Percentiles rank a stretch among this genome's conserved stretches.
phyloP scores from a whole-genome alignment of 148 eudicot species.

The Cornus florida region DNA sequence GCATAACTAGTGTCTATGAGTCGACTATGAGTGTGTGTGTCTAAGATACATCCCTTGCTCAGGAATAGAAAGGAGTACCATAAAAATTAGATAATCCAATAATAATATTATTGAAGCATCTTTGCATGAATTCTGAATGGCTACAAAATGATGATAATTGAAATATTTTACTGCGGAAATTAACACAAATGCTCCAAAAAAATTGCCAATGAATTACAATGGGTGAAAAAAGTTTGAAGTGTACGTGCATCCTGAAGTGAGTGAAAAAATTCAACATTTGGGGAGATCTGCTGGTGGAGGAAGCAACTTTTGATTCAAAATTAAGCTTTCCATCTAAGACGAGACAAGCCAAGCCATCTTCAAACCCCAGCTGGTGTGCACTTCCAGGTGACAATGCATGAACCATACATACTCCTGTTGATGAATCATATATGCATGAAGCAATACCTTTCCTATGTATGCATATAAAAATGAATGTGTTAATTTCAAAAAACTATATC shows the following conservation, averaged over 20 bases:
- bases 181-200: neutral
- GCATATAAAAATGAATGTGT: too few species aligned
- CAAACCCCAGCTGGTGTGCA: slow-evolving; percentile 45
- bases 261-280: slow-evolving; percentile 26
- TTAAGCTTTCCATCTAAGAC: slow-evolving; percentile 39
- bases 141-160: neutral
- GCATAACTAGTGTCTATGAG: too few species aligned
- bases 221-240: neutral
- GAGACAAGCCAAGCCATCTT: slow-evolving; percentile 41
- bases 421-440: neutral
- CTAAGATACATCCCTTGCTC: too few species aligned
- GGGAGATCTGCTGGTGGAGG: slow-evolving; percentile 50
- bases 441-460: too few species aligned
- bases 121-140: too few species aligned
- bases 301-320: slow-evolving; percentile 34
- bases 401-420: slow-evolving; percentile 30
- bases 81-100: too few species aligned
- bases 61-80: too few species aligned
- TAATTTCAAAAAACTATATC: too few species aligned
- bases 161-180: too few species aligned
- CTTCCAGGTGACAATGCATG: slow-evolving; percentile 45
- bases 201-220: neutral
- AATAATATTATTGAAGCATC: too few species aligned
- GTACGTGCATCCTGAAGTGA: neutral
- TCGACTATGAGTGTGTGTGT: too few species aligned